Evolutionary conservation across 1,284 basidiomycete species (phyloP).

Genomic region (Cutaneotrichosporon cutaneum): DNA sequence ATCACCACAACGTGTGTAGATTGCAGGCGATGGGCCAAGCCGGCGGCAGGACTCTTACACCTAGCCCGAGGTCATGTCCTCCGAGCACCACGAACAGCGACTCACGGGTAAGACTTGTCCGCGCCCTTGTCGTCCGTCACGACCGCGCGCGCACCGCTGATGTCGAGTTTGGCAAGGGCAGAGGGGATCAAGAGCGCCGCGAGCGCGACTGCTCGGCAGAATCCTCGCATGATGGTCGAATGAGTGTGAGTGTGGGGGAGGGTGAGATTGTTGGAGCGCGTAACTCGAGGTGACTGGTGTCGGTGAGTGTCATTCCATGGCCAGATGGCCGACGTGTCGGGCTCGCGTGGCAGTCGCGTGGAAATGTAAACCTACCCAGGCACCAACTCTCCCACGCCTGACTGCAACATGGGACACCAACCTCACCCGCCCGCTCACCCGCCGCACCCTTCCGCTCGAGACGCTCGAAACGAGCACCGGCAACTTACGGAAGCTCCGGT

Average conservation of each 20-base stretch:
- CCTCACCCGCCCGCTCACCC: neutral
- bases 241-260: neutral
- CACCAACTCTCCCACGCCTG: neutral
- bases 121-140: neutral
- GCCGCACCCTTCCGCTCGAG: neutral
- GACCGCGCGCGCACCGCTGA: neutral
- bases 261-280: neutral
- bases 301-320: neutral
- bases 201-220: neutral
- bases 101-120: conserved; percentile 1
- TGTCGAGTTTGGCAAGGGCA: conserved; percentile 1
- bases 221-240: conserved; percentile 4
- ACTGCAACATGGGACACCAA: no score
- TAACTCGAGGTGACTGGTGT: neutral
- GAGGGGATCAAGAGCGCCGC: neutral
- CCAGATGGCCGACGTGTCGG: neutral
- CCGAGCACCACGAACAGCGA: neutral
- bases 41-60: no score
- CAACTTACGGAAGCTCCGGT: no score
- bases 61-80: no score
- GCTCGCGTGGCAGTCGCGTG: neutral
- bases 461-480: no score
- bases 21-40: no score
- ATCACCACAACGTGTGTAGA: no score
- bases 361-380: neutral